Percentiles rank a stretch among this genome's conserved stretches.
phyloP scores from a whole-genome alignment of 2,329 filamentous ascomycete species.

The Colletotrichum liriopes region DNA sequence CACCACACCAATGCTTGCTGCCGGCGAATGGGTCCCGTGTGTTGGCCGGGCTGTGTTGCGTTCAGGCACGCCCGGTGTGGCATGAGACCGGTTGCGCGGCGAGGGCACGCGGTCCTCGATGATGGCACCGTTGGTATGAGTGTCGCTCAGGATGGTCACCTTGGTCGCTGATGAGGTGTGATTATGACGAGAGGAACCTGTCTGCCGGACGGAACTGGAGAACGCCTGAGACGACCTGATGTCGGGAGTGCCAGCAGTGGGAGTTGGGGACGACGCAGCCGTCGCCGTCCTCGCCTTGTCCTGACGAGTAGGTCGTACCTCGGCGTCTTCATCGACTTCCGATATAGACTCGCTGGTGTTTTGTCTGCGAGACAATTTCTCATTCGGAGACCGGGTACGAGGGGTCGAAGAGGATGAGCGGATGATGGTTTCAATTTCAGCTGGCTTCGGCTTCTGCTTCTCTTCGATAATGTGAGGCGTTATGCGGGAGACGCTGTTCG shows the following conservation, averaged over 20 bases:
- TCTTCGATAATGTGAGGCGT: conserved; percentile 61
- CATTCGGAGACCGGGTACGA: conserved; percentile 52
- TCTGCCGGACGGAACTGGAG: conserved; percentile 42
- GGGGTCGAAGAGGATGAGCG: conserved; percentile 41
- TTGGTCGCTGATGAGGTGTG: conserved; percentile 51
- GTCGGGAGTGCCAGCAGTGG: conserved; percentile 31
- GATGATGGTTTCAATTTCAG: conserved; percentile 43
- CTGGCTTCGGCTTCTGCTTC: conserved; percentile 46
- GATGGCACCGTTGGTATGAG: conserved; percentile 50
- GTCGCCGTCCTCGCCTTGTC: conserved; percentile 24
- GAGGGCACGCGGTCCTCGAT: conserved; percentile 53
- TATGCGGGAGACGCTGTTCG: conserved; percentile 55
- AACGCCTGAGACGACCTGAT: conserved; percentile 44
- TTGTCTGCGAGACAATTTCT: conserved; percentile 50
- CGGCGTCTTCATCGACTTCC: conserved; percentile 59
- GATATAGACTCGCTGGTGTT: conserved; percentile 57
- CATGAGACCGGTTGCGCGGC: conserved; percentile 48
- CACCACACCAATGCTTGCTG: conserved; percentile 55
- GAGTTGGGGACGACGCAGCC: conserved; percentile 24
- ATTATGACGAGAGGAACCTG: conserved; percentile 45
- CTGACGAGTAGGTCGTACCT: conserved; percentile 39
- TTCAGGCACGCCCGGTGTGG: conserved; percentile 39
- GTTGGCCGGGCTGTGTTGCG: conserved; percentile 43
- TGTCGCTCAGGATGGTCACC: conserved; percentile 52
- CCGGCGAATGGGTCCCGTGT: conserved; percentile 38